These are phyloP conservation scores for Trypanosoma mega DNA, from an alignment of 208 protist genomes.

Conservation along the genomic window DNA sequence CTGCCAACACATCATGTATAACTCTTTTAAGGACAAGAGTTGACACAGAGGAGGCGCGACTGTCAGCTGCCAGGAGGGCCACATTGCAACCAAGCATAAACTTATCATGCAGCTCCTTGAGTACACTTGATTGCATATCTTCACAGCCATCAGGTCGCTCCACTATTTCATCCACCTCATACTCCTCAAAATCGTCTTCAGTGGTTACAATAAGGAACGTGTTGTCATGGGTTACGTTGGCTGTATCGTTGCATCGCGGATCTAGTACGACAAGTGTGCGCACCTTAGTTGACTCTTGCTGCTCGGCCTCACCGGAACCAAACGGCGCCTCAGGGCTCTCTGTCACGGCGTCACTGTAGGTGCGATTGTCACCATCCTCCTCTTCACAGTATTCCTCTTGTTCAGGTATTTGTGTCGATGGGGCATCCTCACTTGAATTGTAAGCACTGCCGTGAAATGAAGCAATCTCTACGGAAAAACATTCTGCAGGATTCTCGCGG, in stretches of 20 bases:
- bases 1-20: conserved; percentile 49
- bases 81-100: conserved; percentile 69
- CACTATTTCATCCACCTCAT: conserved; percentile 77
- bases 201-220: conserved; percentile 59
- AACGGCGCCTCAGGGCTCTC: no score
- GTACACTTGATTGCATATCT: conserved; percentile 37
- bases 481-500: no score
- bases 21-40: conserved; percentile 56
- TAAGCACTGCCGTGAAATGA: no score
- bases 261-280: conserved; percentile 71
- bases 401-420: background rate
- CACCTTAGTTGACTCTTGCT: conserved; percentile 60
- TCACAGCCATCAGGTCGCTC: conserved; percentile 34
- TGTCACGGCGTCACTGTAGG: no score
- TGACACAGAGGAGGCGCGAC: conserved; percentile 47
- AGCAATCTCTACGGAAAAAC: no score
- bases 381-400: conserved; percentile 13
- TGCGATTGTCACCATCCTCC: background rate
- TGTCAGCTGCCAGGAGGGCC: conserved; percentile 67
- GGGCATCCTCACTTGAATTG: background rate
- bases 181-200: conserved; percentile 75
- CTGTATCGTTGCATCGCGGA: conserved; percentile 51
- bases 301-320: no score
- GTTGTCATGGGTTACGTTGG: conserved; percentile 66
- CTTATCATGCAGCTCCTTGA: conserved; percentile 58